Evolutionary conservation across 176 grass and related monocot genomes (phyloP).

Genomic region (Paspalum notatum): DNA sequence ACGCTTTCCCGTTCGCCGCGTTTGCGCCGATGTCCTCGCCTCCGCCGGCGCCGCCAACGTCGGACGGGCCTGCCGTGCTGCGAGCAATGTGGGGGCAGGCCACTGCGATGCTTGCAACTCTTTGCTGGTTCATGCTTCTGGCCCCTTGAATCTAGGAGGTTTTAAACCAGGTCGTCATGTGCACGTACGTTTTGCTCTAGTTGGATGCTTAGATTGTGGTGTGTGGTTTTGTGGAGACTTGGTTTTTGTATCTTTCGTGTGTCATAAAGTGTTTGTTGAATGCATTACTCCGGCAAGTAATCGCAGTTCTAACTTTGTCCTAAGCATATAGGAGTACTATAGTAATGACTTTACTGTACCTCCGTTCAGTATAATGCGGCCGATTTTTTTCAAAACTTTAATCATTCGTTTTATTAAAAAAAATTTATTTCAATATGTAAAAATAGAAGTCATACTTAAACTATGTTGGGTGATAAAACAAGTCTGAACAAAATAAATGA

Average conservation of each 20-base stretch:
- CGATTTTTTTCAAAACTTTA: too few species aligned
- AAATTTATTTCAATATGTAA: too few species aligned
- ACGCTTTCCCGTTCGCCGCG: slow-evolving; percentile 21
- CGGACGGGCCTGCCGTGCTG: background rate
- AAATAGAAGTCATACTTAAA: too few species aligned
- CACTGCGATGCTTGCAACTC: background rate
- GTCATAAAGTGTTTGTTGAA: background rate
- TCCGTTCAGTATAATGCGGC: too few species aligned
- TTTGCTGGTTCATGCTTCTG: slow-evolving; percentile 9
- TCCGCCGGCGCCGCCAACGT: slow-evolving; percentile 17
- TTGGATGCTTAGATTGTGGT: background rate
- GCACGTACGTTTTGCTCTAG: background rate
- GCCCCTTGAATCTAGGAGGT: background rate
- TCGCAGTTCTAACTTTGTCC: too few species aligned
- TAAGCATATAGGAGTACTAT: too few species aligned
- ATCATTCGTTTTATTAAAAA: too few species aligned
- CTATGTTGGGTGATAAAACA: too few species aligned
- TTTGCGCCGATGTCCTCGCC: slow-evolving; percentile 40
- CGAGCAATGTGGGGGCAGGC: background rate
- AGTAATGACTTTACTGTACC: too few species aligned
- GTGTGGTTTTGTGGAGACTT: background rate
- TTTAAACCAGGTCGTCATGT: background rate
- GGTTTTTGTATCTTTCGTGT: background rate
- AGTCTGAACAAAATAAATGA: too few species aligned
- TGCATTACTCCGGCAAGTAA: background rate